A percentile compares a stretch with the other conserved stretches of the same genome.
Conservation (phyloP, 78 protist species). For the Dictyostelium firmibasis region DNA sequence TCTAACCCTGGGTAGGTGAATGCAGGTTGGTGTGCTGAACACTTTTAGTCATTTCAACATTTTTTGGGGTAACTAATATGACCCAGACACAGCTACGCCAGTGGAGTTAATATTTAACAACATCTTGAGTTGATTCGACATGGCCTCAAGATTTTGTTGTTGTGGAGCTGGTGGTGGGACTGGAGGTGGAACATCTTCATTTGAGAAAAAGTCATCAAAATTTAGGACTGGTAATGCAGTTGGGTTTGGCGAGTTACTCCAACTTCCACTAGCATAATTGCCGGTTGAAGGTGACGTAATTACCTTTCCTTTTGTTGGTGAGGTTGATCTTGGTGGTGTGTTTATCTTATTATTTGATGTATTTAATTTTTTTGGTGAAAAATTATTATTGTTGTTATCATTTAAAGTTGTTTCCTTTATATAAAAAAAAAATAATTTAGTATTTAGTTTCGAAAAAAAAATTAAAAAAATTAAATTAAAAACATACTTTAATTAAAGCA, state of each 20-base stretch:
- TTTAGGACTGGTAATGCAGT: constrained; percentile 54
- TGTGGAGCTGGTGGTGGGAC: background rate
- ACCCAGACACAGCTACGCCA: background rate
- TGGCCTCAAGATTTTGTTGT: background rate
- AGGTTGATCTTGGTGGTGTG: constrained; percentile 16
- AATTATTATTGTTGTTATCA: background rate
- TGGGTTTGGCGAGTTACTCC: constrained; percentile 63
- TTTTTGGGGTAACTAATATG: background rate
- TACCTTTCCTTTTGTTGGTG: constrained; percentile 15
- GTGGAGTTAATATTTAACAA: constrained; percentile 37
- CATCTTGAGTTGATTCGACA: constrained; percentile 40
- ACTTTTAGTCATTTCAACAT: background rate
- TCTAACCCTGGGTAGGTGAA: background rate
- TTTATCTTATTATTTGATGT: background rate
- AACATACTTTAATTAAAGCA: constrained; percentile 23
- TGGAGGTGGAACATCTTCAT: background rate
- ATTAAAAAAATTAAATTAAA: background rate
- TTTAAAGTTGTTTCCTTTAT: constrained; percentile 3
- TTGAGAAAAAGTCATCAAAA: constrained; percentile 26
- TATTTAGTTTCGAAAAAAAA: background rate
- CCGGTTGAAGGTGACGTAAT: background rate
- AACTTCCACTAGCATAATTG: constrained; percentile 70
- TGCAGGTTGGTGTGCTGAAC: background rate
- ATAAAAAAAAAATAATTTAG: background rate
- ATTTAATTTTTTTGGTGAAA: constrained; percentile 38